Base-by-base conservation (phyloP, 140 eudicot genomes). In the Bidens hawaiensis region DNA sequence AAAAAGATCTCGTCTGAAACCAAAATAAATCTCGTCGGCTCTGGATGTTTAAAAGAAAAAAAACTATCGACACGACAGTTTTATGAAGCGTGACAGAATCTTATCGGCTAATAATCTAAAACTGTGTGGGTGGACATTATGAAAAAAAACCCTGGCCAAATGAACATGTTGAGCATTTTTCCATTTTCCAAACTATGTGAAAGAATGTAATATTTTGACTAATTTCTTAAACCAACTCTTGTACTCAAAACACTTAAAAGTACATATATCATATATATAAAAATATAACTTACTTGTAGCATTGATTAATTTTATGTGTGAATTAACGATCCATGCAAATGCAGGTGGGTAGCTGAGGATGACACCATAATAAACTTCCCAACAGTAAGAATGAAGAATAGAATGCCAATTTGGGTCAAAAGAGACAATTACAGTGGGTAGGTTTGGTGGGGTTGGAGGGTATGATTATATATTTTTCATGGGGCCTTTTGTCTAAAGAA, bases 341-440 rank as follows among this genome's bases (percentile, higher is more conserved):
- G 73, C 62, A 91, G 98, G 78, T 91, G 98, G 98, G 83, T 65
- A 67, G 95, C 95, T 65, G 96, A 91, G 56, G 79, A 82, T 5
- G 98, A 91, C 58, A 77, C 88, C 43, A 80, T 91, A 18, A 71
- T 91, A 38, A 83, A 91, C 71, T 91, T 91, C 47, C 98, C 98
- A 31, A 91, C 98, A 0, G 98, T 91, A 55, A 87, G 87, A 72
- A 82, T 91, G 96, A 87, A 84, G 76, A 82, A 70, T 28, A 77
- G 84, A 73, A 78, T 91, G 98, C 95, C 98, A 75, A 60, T 91
- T 23, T 74, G 94, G 88, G 84, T 90, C 73, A 84, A 75, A 79
- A 81, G 45, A 81, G 89, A 77, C 70, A 22, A 17, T 31, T 43
- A 64, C 21, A 53, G 17, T 2, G 30, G 56, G 57, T n/a, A 4